A percentile compares a stretch with the other conserved stretches of the same genome.
phyloP scores from a whole-genome alignment of 2,329 filamentous ascomycete genomes.

The Huntiella bhutanensis region DNA sequence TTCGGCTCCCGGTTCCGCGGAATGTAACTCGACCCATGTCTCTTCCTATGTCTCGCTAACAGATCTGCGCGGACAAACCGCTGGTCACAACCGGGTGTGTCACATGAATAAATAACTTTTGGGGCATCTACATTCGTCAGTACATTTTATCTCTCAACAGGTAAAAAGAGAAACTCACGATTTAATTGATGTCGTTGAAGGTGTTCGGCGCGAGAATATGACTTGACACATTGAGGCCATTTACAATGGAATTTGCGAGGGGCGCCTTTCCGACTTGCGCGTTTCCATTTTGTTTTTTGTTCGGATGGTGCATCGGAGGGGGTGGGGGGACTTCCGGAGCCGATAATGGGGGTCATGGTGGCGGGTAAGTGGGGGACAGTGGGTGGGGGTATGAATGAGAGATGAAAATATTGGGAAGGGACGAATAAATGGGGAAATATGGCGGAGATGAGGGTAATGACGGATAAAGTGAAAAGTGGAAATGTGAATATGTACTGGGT shows the following conservation, averaged over 20 bases:
- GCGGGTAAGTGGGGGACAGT: not conserved
- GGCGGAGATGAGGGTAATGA: not conserved
- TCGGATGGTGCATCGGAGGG: not conserved
- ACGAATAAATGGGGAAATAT: not conserved
- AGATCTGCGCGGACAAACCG: constrained; percentile 65
- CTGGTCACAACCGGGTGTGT: constrained; percentile 54
- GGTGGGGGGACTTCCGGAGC: not conserved
- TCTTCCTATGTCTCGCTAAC: constrained; percentile 47
- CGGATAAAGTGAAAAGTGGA: no score
- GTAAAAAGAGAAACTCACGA: constrained; percentile 27
- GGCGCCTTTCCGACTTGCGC: constrained; percentile 32
- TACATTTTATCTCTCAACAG: constrained; percentile 8
- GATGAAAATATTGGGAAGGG: not conserved
- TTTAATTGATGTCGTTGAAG: constrained; percentile 68
- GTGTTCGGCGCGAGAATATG: constrained; percentile 65
- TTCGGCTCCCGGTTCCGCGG: constrained; percentile 29
- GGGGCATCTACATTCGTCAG: constrained; percentile 36
- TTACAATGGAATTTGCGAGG: constrained; percentile 41
- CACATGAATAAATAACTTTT: constrained; percentile 62
- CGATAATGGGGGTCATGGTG: not conserved
- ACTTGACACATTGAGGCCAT: constrained; percentile 55
- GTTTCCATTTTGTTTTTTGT: constrained; percentile 16
- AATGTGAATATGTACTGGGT: no score
- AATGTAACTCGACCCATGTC: constrained; percentile 37
- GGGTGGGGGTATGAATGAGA: not conserved